Conservation (phyloP, 345 rosid genomes). For the Physaria fendleri region DNA sequence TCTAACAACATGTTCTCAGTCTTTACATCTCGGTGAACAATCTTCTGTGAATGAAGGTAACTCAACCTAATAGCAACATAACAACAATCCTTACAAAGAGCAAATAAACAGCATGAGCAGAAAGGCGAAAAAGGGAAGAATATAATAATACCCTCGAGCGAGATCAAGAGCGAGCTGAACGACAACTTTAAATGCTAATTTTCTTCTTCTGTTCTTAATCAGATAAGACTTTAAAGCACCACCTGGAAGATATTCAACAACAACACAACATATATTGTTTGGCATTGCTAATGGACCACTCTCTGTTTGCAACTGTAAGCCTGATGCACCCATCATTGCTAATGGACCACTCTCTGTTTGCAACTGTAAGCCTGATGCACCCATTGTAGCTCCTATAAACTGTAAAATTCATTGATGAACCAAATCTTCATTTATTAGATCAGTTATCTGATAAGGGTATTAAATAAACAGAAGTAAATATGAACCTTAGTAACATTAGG, state of each 20-base stretch:
- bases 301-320: slow-evolving; percentile 67
- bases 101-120: not conserved
- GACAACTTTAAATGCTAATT: slow-evolving; percentile 87
- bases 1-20: slow-evolving; percentile 98
- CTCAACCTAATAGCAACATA: slow-evolving; percentile 54
- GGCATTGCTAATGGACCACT: slow-evolving; percentile 84
- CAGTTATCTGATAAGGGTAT: not conserved
- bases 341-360: too few species aligned
- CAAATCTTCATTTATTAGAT: not conserved
- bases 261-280: slow-evolving; percentile 84
- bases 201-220: slow-evolving; percentile 85
- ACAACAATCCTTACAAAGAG: not conserved
- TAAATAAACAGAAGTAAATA: not conserved
- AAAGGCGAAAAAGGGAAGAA: not conserved
- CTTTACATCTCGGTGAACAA: slow-evolving; percentile 97
- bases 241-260: slow-evolving; percentile 95
- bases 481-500: slow-evolving; percentile 41
- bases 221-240: slow-evolving; percentile 83
- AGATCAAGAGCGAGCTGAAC: slow-evolving; percentile 92
- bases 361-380: too few species aligned
- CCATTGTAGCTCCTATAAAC: slow-evolving; percentile 98
- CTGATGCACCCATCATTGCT: slow-evolving; percentile 96
- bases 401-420: slow-evolving; percentile 26
- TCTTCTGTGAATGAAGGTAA: slow-evolving; percentile 93
- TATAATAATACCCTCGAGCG: slow-evolving; percentile 84